Percentiles rank a stretch among this genome's conserved stretches.
phyloP scores from a whole-genome alignment of 768 basidiomycete genomes.

The Leccinum arenicola region DNA sequence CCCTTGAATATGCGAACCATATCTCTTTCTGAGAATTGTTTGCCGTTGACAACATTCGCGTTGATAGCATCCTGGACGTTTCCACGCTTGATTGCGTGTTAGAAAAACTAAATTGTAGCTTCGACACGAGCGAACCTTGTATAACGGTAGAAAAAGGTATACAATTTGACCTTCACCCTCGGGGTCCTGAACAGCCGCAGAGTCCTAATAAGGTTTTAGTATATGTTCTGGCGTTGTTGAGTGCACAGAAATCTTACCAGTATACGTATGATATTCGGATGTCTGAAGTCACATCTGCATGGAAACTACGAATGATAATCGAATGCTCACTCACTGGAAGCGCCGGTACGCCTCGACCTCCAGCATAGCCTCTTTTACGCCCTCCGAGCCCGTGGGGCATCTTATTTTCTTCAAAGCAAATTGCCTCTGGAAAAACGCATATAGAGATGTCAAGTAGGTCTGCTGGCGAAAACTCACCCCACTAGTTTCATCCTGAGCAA shows the following conservation, averaged over 20 bases:
- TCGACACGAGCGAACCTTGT: slow-evolving; percentile 55
- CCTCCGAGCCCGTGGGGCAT: slow-evolving; percentile 84
- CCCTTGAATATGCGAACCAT: slow-evolving; percentile 91
- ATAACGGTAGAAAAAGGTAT: slow-evolving; percentile 93
- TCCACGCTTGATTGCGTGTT: slow-evolving; percentile 57
- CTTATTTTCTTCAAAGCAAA: slow-evolving; percentile 98
- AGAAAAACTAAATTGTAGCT: background rate
- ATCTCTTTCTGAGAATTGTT: slow-evolving; percentile 82
- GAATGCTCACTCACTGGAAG: slow-evolving; percentile 66
- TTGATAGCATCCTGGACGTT: slow-evolving; percentile 97
- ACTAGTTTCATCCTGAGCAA: slow-evolving; percentile 82
- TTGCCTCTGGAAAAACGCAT: slow-evolving; percentile 53
- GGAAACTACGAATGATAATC: background rate
- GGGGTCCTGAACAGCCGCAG: slow-evolving; percentile 91
- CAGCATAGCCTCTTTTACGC: slow-evolving; percentile 84
- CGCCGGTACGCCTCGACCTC: slow-evolving; percentile 93
- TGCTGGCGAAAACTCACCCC: slow-evolving; percentile 49
- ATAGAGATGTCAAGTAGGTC: background rate
- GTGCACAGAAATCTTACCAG: slow-evolving; percentile 45
- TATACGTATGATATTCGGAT: slow-evolving; percentile 96
- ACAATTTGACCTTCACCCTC: slow-evolving; percentile 93
- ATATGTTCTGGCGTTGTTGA: background rate
- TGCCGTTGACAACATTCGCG: slow-evolving; percentile 75
- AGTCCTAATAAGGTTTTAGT: slow-evolving; percentile 54
- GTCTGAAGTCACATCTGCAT: slow-evolving; percentile 43